Percentiles rank a stretch among this genome's conserved stretches.
phyloP scores from a whole-genome alignment of 176 grass and related monocot species.

The Poa pratensis region DNA sequence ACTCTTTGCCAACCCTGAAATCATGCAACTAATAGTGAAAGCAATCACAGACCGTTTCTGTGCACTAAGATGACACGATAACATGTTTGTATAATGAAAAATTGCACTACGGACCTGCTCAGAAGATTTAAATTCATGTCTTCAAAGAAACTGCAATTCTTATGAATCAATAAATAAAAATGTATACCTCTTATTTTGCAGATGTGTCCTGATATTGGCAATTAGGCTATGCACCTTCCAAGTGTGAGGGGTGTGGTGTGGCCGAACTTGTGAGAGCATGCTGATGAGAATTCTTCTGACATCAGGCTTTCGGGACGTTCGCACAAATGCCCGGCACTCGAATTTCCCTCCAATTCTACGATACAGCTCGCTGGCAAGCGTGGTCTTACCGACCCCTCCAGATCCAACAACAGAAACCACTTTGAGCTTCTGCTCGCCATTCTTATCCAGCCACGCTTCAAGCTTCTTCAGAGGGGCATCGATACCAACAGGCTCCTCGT shows the following conservation, averaged over 20 bases:
- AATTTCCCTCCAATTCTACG: neutral
- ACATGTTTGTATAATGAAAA: neutral
- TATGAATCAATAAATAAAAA: neutral
- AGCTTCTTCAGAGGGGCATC: neutral
- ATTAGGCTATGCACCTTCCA: slow-evolving; percentile 33
- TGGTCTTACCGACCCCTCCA: slow-evolving; percentile 36
- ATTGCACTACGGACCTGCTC: neutral
- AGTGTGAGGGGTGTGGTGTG: neutral
- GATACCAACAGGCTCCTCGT: slow-evolving; percentile 5
- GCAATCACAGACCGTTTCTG: neutral
- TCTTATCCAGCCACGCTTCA: neutral
- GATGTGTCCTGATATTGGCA: slow-evolving; percentile 34
- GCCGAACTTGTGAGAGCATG: slow-evolving; percentile 38
- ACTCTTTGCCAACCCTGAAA: neutral
- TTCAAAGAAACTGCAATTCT: neutral
- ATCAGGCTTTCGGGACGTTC: neutral
- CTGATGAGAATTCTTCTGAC: slow-evolving; percentile 39
- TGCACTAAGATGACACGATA: neutral
- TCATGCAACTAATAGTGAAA: neutral
- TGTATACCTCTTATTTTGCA: slow-evolving; percentile 42
- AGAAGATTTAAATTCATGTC: neutral
- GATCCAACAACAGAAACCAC: slow-evolving; percentile 24
- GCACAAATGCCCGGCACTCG: slow-evolving; percentile 39
- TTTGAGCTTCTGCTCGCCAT: slow-evolving; percentile 29
- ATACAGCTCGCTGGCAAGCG: neutral